Evolutionary conservation across 352 stramenopile genomes (phyloP), one percentile per base, ranked within the genome.

Genomic region (Globisporangium perplexum): DNA sequence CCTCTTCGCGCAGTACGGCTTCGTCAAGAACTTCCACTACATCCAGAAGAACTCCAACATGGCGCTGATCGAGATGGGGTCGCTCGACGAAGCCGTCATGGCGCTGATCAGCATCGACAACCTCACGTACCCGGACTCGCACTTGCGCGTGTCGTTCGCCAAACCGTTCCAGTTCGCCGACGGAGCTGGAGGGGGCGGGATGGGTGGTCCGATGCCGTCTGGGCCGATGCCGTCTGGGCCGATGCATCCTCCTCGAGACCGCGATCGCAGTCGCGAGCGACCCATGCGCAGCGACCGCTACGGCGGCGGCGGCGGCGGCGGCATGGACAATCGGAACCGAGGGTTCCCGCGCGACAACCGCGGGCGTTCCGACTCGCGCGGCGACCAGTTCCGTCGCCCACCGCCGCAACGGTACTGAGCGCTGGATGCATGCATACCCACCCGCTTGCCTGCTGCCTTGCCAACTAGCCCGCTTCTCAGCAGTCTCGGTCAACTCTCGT

Each of bases 81-180:
- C 68, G 8, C 55, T 90, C 53, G 80, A 93, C 53, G 83, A 93
- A 36, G 83, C 83, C 38, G 70, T 90, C 55, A 78, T 86, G 55
- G 80, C 83, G 43, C 63, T 93, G 23, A 26, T 93, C 30, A 60
- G 57, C 15, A 61, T 90, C 31, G 79, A 93, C 67, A 90, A 93
- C 52, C 65, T 83, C 58, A 59, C 68, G 50, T 88, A 77, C 56
- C 74, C 78, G 23, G 82, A 90, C 57, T 85, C 76, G 49, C 68
- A 81, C 56, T 81, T 93, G 64, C 83, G 83, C 51, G 75, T 93
- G 44, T 90, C 79, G 42, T 93, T 93, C 64, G 87, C 80, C 55
- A 90, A 86, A 65, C 67, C 69, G 24, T 83, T 71, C 52, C 68
- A 77, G 58, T 72, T 70, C 44, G 47, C 33, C 0, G 47, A 42